Evolutionary conservation across 2,329 filamentous ascomycete genomes (phyloP).

Genomic region (Lanzia echinophila): DNA sequence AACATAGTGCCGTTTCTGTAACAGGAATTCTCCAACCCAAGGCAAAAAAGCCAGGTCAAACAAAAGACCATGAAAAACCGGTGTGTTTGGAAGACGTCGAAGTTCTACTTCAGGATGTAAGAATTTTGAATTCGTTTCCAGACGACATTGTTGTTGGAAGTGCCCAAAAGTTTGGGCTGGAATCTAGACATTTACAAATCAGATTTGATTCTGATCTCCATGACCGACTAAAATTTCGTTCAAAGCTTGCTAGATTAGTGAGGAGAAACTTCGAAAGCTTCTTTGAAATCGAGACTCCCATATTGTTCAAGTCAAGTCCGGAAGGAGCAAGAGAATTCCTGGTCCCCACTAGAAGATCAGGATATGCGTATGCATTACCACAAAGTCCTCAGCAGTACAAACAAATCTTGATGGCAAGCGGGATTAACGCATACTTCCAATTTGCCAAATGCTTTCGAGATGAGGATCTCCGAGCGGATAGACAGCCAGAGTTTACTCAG

Average conservation of each 20-base stretch:
- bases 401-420: slow-evolving; percentile 91
- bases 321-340: slow-evolving; percentile 94
- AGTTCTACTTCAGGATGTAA: slow-evolving; percentile 54
- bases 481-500: slow-evolving; percentile 95
- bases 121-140: slow-evolving; percentile 66
- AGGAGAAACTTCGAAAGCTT: slow-evolving; percentile 23
- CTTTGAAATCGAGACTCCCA: slow-evolving; percentile 74
- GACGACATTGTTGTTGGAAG: slow-evolving; percentile 69
- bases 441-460: slow-evolving; percentile 94
- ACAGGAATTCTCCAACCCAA: slow-evolving; percentile 3
- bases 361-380: slow-evolving; percentile 80
- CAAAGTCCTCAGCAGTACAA: slow-evolving; percentile 99
- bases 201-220: slow-evolving; percentile 64
- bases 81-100: slow-evolving; percentile 38
- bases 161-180: slow-evolving; percentile 63
- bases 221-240: slow-evolving; percentile 64
- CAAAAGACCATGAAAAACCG: background rate
- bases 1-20: slow-evolving; percentile 1
- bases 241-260: slow-evolving; percentile 49
- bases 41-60: slow-evolving; percentile 5
- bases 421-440: slow-evolving; percentile 77
- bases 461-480: slow-evolving; percentile 84
- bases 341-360: slow-evolving; percentile 73
- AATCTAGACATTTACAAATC: slow-evolving; percentile 77
- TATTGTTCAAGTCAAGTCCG: slow-evolving; percentile 95